Base-by-base conservation (phyloP, 495 filamentous ascomycete genomes). In the Podospora sp. region DNA sequence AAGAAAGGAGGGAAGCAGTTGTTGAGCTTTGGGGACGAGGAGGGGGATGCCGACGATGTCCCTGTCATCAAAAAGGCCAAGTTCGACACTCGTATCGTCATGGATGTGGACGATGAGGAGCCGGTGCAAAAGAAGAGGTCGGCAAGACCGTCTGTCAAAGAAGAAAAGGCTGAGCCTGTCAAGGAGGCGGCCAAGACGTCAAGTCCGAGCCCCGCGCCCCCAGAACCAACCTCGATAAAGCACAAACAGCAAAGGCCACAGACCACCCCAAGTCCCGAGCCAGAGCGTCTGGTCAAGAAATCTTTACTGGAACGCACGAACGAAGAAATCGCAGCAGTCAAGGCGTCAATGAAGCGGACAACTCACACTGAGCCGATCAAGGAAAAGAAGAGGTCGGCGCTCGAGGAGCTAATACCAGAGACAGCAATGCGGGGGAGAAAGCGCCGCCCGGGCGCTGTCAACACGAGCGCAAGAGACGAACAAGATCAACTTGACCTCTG, bases 1-100 rank as follows among this genome's bases (percentile, higher is more conserved):
- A 75, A 82, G 62, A 94, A 93, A 72, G 86, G 81, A 1, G 90
- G 86, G 16, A 97, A 96, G 78, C 86, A 88, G 65, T 74, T 99
- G 52, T 74, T 98, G 62, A 97, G 94, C 72, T 98, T 98, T 81
- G 94, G 89, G 0, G 92, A 85, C 21, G 94, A 97, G 16, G 94
- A 94, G 60, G 92, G 84, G 2, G 90, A 89, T n/a, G 86, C 80
- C 8, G 88, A 85, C 6, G 87, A 85, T 21, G 80, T 81, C 5
- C 84, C 87, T 7, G 76, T 86, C n/a, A 81, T 89, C 6, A 96
- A 94, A 73, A 97, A 96, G 75, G 83, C 91, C 11, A 98, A 97
- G 73, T 97, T 94, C 76, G 96, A 98, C 73, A 87, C 92, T 18
- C 89, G 88, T 60, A 87, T 98, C 51, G 89, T 96, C 21, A 87